Conservation (phyloP, 441 rosid species). For the Adansonia gregorii region DNA sequence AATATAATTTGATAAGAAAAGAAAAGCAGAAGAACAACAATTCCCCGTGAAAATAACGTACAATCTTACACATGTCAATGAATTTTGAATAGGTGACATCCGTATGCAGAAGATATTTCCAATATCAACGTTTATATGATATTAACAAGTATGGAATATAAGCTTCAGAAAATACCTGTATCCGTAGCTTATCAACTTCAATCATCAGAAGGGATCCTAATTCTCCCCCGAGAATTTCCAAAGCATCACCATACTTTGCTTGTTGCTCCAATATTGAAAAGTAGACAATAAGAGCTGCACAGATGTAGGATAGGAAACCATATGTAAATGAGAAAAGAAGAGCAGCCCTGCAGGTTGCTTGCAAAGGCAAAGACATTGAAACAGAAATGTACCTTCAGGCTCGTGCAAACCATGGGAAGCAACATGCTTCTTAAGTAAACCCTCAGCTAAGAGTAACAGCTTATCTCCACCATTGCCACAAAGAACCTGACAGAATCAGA, state of each 20-base stretch:
- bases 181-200: constrained; percentile 87
- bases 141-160: constrained; percentile 3
- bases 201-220: constrained; percentile 88
- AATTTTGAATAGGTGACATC: too few relatives aligned
- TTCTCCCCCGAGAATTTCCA: constrained; percentile 83
- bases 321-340: constrained; percentile 15
- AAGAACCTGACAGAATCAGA: constrained; percentile 58
- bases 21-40: constrained; percentile 17
- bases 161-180: constrained; percentile 73
- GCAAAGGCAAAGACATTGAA: constrained; percentile 13
- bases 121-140: constrained; percentile 3
- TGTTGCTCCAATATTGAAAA: constrained; percentile 93
- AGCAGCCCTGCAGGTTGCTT: not conserved
- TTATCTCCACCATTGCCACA: constrained; percentile 91
- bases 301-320: constrained; percentile 24
- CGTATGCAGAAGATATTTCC: not conserved
- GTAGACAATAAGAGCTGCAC: constrained; percentile 89
- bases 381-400: constrained; percentile 75
- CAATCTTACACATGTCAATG: not conserved
- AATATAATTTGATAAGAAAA: constrained; percentile 49
- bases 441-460: constrained; percentile 84
- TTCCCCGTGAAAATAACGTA: not conserved
- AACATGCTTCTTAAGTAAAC: constrained; percentile 91
- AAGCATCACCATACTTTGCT: constrained; percentile 77
- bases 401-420: constrained; percentile 93